phyloP scores from a whole-genome alignment of 2,329 filamentous ascomycete species.

The Fusarium tjaetaba region DNA sequence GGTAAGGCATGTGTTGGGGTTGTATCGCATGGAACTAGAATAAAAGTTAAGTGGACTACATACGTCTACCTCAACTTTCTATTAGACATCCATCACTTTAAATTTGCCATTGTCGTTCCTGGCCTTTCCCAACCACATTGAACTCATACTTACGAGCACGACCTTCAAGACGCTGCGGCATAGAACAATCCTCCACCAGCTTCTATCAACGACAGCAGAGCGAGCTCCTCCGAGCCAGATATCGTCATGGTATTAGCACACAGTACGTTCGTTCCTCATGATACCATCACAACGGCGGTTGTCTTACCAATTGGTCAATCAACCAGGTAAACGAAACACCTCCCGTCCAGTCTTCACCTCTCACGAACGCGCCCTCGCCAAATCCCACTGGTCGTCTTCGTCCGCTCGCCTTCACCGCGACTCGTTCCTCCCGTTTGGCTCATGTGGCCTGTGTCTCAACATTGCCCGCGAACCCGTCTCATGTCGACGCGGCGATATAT shows the following conservation, averaged over 20 bases:
- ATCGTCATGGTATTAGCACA: slow-evolving; percentile 50
- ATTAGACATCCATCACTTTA: neutral
- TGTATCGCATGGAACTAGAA: too few species aligned
- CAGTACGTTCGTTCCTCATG: slow-evolving; percentile 52
- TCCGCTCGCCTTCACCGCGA: slow-evolving; percentile 88
- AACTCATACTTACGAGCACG: neutral
- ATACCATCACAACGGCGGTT: neutral
- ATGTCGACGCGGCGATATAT: slow-evolving; percentile 86
- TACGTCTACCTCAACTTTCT: neutral
- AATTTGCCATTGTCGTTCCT: neutral
- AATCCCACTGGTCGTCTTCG: slow-evolving; percentile 82
- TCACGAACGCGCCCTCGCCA: slow-evolving; percentile 85
- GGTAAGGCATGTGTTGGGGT: neutral
- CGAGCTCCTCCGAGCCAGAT: neutral
- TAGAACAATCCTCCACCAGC: neutral
- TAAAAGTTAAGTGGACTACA: neutral
- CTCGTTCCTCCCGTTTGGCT: slow-evolving; percentile 90
- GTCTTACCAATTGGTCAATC: neutral
- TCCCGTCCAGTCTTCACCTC: slow-evolving; percentile 93
- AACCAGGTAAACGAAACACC: slow-evolving; percentile 82
- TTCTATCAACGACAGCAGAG: slow-evolving; percentile 13
- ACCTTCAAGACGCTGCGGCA: neutral
- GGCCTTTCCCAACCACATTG: neutral
- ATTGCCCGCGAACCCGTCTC: slow-evolving; percentile 84
- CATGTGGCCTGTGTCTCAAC: slow-evolving; percentile 87